These are phyloP conservation scores for Mycena sanguinolenta DNA, from an alignment of 768 basidiomycete genomes.

Conservation along the genomic window DNA sequence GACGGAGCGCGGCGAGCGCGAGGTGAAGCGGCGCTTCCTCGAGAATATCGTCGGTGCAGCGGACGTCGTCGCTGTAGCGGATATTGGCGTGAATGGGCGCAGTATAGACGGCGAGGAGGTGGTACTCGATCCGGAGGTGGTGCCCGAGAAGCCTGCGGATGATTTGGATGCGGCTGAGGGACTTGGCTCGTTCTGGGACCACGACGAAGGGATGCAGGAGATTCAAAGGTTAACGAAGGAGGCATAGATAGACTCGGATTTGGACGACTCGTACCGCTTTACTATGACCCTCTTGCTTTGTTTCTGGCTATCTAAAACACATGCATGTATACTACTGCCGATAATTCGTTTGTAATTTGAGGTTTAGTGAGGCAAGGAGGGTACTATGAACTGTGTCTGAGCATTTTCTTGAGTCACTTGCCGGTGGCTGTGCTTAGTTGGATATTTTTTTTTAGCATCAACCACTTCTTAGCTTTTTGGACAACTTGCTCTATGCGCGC, in stretches of 20 bases:
- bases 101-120: conserved; percentile 40
- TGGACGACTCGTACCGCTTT: conserved; percentile 1
- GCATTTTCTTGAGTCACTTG: too few relatives aligned
- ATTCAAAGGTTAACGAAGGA: conserved; percentile 78
- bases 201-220: conserved; percentile 82
- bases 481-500: too few relatives aligned
- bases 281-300: too few relatives aligned
- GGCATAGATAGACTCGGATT: conserved; percentile 46
- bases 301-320: background rate
- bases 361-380: too few relatives aligned
- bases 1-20: conserved; percentile 67
- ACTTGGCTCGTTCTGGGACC: conserved; percentile 70
- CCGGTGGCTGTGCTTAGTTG: too few relatives aligned
- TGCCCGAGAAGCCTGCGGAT: background rate
- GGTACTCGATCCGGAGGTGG: background rate
- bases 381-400: too few relatives aligned
- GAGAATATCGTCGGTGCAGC: conserved; percentile 42
- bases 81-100: conserved; percentile 39
- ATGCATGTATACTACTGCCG: background rate
- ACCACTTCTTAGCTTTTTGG: too few relatives aligned
- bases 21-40: conserved; percentile 57
- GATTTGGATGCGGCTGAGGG: conserved; percentile 26
- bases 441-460: too few relatives aligned
- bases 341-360: background rate
- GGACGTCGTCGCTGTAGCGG: conserved; percentile 28